Evolutionary conservation across 2,329 filamentous ascomycete species (phyloP), one percentile per base, ranked within the genome.

Genomic region (Curvularia sp.): DNA sequence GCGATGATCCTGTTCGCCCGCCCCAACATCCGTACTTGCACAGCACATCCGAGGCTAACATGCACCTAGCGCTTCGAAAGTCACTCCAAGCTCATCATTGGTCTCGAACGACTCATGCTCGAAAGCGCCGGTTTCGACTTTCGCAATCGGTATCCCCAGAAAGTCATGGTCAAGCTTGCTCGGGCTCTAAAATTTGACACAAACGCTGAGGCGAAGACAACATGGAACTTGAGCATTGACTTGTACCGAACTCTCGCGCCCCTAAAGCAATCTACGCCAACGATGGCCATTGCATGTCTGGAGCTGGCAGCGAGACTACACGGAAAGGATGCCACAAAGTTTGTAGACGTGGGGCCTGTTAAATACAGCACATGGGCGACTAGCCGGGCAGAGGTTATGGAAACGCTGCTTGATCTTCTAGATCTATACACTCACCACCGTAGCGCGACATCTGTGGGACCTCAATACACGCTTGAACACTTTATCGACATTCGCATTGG

Each of bases 71-170:
- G 90, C 25, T 96, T 98, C 65, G 94, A 98, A 52, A 82, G 82
- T 1, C 87, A 89, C 3, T 90, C 91, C 13, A 90, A 92, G 65
- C 86, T 89, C 57, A 90, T 97, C 64, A 93, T 97, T 61, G 92
- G 92, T 1, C 85, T 98, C 3, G 95, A 99, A 79, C 87, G 95
- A 5, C 86, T 96, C 55, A 96, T 98, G 78, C 88, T 99, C 50
- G 95, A 99, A 78, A 90, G 92, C 2, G 90, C 93, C 28, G 89
- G 91, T 61, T 99, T 99, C 77, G 94, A 99, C 77, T 98, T 98
- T 73, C 88, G 93, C 34, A 93, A 89, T 57, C 88, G 93, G 36
- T 90, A 96, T 70, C 93, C 94, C 0, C 92, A 97, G 68, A 91
- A 93, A 63, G 83, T 92, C 21, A 81, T 98, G 41, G 84, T 92